Evolutionary conservation across 2,329 filamentous ascomycete species (phyloP).

Genomic region (Aspergillus sp.): DNA sequence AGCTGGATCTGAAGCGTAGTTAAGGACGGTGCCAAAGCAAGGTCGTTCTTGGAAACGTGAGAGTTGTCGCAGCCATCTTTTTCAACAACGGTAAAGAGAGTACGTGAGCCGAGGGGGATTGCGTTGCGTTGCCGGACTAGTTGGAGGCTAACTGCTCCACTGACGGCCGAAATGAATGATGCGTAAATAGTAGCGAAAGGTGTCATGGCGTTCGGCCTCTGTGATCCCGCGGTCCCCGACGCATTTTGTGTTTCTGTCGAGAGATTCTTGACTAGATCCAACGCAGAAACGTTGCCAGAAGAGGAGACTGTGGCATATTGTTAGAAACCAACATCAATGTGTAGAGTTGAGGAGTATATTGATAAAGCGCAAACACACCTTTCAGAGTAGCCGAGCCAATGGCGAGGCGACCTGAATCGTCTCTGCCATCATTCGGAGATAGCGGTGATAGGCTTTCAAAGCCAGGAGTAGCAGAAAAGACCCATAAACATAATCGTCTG

Average conservation of each 20-base stretch:
- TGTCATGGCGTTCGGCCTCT: slow-evolving; percentile 1
- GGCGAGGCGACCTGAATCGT: slow-evolving; percentile 32
- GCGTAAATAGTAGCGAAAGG: slow-evolving; percentile 39
- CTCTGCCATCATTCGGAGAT: slow-evolving; percentile 26
- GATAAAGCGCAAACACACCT: slow-evolving; percentile 25
- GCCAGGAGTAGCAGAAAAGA: slow-evolving; percentile 42
- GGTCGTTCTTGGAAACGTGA: slow-evolving; percentile 29
- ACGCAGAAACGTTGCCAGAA: slow-evolving; percentile 36
- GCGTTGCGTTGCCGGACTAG: slow-evolving; percentile 38
- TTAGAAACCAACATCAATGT: slow-evolving; percentile 1
- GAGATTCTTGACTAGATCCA: slow-evolving; percentile 40
- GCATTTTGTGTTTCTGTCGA: slow-evolving; percentile 31
- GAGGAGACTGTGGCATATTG: slow-evolving; percentile 32
- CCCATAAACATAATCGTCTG: slow-evolving; percentile 42
- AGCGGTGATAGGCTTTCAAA: slow-evolving; percentile 39
- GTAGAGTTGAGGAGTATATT: not conserved
- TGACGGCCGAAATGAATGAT: slow-evolving; percentile 44
- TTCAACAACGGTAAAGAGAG: slow-evolving; percentile 40
- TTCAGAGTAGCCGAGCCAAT: slow-evolving; percentile 37
- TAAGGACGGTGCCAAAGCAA: slow-evolving; percentile 31
- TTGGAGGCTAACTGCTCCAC: slow-evolving; percentile 40
- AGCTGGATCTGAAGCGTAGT: slow-evolving; percentile 43
- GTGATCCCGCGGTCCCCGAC: not conserved
- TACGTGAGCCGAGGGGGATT: slow-evolving; percentile 44
- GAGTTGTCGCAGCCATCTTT: slow-evolving; percentile 34